Evolutionary conservation across 768 basidiomycete genomes (phyloP), one percentile per base, ranked within the genome.

Genomic region (Galerina marginata): DNA sequence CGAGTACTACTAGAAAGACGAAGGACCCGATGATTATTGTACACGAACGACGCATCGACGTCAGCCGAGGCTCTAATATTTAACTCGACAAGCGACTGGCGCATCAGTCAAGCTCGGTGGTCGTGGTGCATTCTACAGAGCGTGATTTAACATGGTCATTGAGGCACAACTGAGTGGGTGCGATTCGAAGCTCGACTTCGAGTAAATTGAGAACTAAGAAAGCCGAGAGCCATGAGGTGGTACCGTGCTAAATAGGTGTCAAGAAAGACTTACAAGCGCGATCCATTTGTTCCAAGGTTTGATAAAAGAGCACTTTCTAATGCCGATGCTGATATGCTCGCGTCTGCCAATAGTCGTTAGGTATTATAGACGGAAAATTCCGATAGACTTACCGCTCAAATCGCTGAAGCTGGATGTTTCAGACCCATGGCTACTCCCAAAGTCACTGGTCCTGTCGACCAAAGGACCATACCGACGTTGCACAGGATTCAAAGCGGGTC

Each of bases 321-420:
- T 4, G 88, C 92, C 42, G 92, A 93, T 6, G 85, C 85, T 15
- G 91, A 92, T 40, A 94, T 72, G 70, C 90, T 91, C 10, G 86
- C 83, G 65, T 92, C 90, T 91, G 63, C 0, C 50, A 12, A 58
- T 57, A 26, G 54, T 29, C 5, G 11, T 12, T 62, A 56, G 37
- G 33, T 39, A 46, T 12, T 26, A 36, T 39, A 4, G 66, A 1
- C 57, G 36, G 29, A 15, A 48, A 15, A 53, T 20, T 52, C n/a
- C 2, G 43, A 29, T 53, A 14, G 29, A 74, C 84, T 68, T 67
- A 92, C 93, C 92, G 67, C 93, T 95, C 45, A 94, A 69, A 68
- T 95, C 93, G 68, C 92, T 94, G 67, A 94, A 93, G 71, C 93
- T 84, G 6, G 92, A 93, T 0, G 91, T 85, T 44, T 88, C 86